These are phyloP conservation scores for Syncephalastrum monosporum DNA, from an alignment of 371 early-diverging fungal genomes.

Conservation along the genomic window DNA sequence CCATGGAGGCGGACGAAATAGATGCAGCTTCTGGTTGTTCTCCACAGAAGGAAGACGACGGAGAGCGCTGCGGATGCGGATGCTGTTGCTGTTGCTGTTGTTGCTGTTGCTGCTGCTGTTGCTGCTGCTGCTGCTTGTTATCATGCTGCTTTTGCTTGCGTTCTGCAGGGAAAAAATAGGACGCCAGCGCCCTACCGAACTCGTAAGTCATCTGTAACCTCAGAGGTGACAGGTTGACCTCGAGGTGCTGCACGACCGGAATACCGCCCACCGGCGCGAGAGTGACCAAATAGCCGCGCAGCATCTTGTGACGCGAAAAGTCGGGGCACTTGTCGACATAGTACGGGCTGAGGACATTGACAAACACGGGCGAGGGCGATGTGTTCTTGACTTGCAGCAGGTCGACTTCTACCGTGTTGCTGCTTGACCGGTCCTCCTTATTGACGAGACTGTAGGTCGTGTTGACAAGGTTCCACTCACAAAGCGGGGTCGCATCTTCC, in stretches of 20 bases:
- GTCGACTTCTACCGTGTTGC: constrained; percentile 75
- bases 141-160: constrained; percentile 19
- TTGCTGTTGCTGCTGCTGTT: not conserved
- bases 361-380: constrained; percentile 54
- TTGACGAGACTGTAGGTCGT: constrained; percentile 49
- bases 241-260: constrained; percentile 82
- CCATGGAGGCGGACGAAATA: not conserved
- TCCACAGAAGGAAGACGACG: constrained; percentile 3
- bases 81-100: not conserved
- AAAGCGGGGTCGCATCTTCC: constrained; percentile 49
- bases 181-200: constrained; percentile 67
- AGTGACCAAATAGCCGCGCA: constrained; percentile 73
- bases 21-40: not conserved
- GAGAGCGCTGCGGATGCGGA: not conserved
- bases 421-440: constrained; percentile 63
- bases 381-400: constrained; percentile 67
- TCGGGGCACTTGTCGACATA: constrained; percentile 38
- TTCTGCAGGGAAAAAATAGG: constrained; percentile 74
- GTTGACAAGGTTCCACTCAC: constrained; percentile 55
- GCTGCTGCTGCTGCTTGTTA: not conserved
- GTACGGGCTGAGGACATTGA: constrained; percentile 71
- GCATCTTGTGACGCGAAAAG: constrained; percentile 79
- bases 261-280: constrained; percentile 87
- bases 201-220: constrained; percentile 81
- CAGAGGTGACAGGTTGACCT: constrained; percentile 78